A percentile compares a stretch with the other conserved stretches of the same genome.
Evolutionary conservation across 345 rosid species (phyloP).

Genomic region (Sisymbrium altissimum): DNA sequence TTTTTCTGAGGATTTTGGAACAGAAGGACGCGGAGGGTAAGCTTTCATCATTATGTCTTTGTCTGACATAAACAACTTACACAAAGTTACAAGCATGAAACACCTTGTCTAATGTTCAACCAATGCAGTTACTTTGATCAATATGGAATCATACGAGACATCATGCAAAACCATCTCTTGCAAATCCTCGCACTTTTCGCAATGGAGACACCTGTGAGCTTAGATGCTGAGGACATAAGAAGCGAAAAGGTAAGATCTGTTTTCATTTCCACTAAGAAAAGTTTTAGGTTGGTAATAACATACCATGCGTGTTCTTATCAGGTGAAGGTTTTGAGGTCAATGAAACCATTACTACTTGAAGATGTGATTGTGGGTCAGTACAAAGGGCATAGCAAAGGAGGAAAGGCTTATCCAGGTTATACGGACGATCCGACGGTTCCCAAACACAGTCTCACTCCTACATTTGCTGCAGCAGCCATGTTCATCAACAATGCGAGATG

Average conservation of each 20-base stretch:
- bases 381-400: conserved; percentile 70
- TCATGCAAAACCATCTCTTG: conserved; percentile 92
- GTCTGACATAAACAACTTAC: not conserved
- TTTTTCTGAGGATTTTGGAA: conserved; percentile 92
- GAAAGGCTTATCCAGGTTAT: conserved; percentile 55
- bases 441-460: conserved; percentile 68
- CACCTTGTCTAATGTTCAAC: not conserved
- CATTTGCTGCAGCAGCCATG: conserved; percentile 90
- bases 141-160: conserved; percentile 87
- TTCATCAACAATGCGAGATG: conserved; percentile 85
- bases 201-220: conserved; percentile 98
- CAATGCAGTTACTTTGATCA: conserved; percentile 64
- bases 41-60: not conserved
- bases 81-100: not conserved
- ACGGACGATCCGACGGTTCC: conserved; percentile 78
- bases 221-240: conserved; percentile 89
- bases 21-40: conserved; percentile 93
- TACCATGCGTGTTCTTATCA: conserved; percentile 15
- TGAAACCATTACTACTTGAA: conserved; percentile 70
- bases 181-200: conserved; percentile 90
- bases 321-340: conserved; percentile 91
- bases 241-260: conserved; percentile 68
- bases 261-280: not conserved
- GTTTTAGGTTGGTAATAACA: not conserved
- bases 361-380: conserved; percentile 78